Evolutionary conservation across 2,329 filamentous ascomycete genomes (phyloP).

Genomic region (Sporothrix sp.): DNA sequence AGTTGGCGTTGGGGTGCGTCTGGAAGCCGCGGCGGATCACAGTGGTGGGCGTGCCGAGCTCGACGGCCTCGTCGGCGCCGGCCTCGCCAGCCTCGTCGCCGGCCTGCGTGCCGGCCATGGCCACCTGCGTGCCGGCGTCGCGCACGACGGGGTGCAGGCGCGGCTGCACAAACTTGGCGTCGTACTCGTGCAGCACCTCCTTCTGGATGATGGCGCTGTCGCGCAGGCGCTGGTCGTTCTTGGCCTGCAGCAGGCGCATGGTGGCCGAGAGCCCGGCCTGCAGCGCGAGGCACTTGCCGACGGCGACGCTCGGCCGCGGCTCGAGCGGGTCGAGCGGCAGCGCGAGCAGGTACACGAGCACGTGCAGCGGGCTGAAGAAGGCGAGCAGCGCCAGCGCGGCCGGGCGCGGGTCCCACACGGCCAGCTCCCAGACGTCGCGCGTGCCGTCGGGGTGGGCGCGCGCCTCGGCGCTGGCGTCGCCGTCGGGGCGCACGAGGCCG

Average conservation of each 20-base stretch:
- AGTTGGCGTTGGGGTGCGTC: conserved; percentile 75
- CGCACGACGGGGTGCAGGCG: conserved; percentile 69
- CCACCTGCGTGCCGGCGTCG: conserved; percentile 72
- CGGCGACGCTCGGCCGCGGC: conserved; percentile 72
- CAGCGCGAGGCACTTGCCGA: conserved; percentile 72
- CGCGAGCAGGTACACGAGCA: conserved; percentile 83
- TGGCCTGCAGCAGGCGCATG: conserved; percentile 60
- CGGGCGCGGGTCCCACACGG: conserved; percentile 87
- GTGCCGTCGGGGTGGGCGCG: conserved; percentile 73
- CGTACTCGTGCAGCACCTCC: conserved; percentile 90
- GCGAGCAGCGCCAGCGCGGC: conserved; percentile 75
- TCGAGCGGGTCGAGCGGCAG: conserved; percentile 69
- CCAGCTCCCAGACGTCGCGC: conserved; percentile 88
- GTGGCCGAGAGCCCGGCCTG: conserved; percentile 67
- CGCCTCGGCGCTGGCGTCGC: conserved; percentile 71
- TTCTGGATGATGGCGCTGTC: conserved; percentile 78
- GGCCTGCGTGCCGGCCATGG: conserved; percentile 35
- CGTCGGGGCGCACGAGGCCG: conserved; percentile 53
- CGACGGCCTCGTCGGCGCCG: conserved; percentile 32
- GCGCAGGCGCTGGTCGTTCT: conserved; percentile 75
- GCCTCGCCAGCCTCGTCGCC: conserved; percentile 27
- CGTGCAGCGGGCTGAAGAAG: conserved; percentile 85
- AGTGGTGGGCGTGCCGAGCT: conserved; percentile 45
- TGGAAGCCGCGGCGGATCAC: conserved; percentile 66
- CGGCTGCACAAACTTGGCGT: conserved; percentile 90